These are phyloP conservation scores for Suillus ampliporus DNA, from an alignment of 768 basidiomycete species.

Conservation along the genomic window DNA sequence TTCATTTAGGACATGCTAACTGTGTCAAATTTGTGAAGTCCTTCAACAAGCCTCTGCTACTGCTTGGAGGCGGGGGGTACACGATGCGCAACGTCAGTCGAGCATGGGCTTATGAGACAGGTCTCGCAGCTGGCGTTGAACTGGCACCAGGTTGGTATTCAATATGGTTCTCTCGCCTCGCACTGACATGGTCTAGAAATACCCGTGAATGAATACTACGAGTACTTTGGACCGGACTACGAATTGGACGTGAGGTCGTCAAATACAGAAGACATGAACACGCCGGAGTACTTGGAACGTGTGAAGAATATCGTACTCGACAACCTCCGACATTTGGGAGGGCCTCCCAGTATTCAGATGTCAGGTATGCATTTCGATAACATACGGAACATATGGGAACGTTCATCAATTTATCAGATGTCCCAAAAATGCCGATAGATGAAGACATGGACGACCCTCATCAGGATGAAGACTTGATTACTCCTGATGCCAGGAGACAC, in stretches of 20 bases:
- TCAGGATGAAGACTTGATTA: conserved; percentile 82
- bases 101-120: conserved; percentile 98
- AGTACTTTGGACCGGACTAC: conserved; percentile 98
- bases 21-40: conserved; percentile 98
- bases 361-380: conserved; percentile 56
- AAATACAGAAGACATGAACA: conserved; percentile 96
- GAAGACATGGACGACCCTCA: conserved; percentile 81
- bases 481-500: conserved; percentile 77
- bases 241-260: conserved; percentile 93
- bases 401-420: conserved; percentile 53
- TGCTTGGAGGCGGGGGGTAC: conserved; percentile 97
- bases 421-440: conserved; percentile 86
- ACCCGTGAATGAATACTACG: conserved; percentile 98
- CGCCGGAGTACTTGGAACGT: conserved; percentile 89
- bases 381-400: neutral
- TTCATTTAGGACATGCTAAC: conserved; percentile 84
- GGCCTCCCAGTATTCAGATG: conserved; percentile 94
- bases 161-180: neutral
- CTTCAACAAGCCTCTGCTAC: conserved; percentile 90
- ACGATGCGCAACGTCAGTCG: conserved; percentile 98
- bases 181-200: conserved; percentile 67
- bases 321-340: conserved; percentile 82
- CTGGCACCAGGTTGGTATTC: conserved; percentile 70
- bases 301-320: conserved; percentile 93
- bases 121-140: conserved; percentile 96